Base-by-base conservation (phyloP, 306 rosid genomes). In the Comarum palustre region DNA sequence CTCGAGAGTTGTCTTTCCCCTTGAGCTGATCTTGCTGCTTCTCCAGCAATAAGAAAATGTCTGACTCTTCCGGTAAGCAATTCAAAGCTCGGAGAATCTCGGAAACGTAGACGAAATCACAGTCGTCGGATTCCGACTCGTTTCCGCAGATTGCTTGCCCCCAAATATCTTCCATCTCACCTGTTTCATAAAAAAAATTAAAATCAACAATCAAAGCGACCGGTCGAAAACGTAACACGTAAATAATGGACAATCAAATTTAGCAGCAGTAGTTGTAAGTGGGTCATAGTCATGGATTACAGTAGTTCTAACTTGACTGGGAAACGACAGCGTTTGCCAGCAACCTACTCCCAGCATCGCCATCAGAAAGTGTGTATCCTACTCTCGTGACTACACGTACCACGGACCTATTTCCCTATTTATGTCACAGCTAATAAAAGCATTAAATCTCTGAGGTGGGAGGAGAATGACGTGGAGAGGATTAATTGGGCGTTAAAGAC, bases 101-200 rank as follows among this genome's bases (percentile, higher is more conserved):
- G 24, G 89, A 88, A 7, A 91, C 85, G 55, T 94, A 94, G 29
- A 78, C 73, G 4, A 85, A 85, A 72, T 91, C 97, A 34, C 81
- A 60, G 43, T 90, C 96, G 22, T 84, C 87, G 8, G 85, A 47
- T 32, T 77, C 79, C 3, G 80, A 84, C 54, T 86, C 97, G 2
- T 81, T 43, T 32, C 67, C 77, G 46, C 77, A 85, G 61, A 86
- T 45, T 8, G 80, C 74, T 10, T 79, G 78, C 31, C 83, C 79
- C 92, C 97, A 91, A 32, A 66, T 79, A 15, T 89, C 97, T 42
- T 89, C 99, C 51, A 80, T 79, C 32, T 88, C 96, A 60, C 69
- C 81, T 16, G 79, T 50, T 58, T 47, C 27, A 69, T 51, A 43
- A 42, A 15, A 38, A 77, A 66, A 51, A 58, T 9, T 11, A n/a